Evolutionary conservation across 2,329 filamentous ascomycete genomes (phyloP).

Genomic region (Fusarium sp.): DNA sequence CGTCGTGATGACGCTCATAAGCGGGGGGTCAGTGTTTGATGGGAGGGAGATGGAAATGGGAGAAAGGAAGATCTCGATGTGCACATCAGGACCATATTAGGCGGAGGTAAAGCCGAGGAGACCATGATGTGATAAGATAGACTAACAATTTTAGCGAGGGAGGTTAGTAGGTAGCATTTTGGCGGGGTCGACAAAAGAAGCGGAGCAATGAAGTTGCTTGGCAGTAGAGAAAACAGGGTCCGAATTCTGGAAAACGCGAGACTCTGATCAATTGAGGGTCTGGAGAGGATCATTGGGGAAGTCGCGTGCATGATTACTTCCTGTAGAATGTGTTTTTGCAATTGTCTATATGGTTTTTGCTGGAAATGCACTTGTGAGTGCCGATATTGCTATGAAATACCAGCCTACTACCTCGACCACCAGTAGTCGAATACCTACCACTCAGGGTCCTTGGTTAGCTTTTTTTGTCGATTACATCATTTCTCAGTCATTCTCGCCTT

Average conservation of each 20-base stretch:
- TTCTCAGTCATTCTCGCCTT: constrained; percentile 19
- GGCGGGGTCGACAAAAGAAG: constrained; percentile 47
- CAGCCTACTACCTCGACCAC: not conserved
- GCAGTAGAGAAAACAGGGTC: constrained; percentile 22
- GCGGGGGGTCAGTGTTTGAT: constrained; percentile 25
- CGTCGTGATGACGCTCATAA: constrained; percentile 43
- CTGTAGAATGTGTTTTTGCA: too few species aligned
- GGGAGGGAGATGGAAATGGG: constrained; percentile 7
- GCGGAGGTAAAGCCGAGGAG: constrained; percentile 27
- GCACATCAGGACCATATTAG: constrained; percentile 33
- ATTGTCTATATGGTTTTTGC: too few species aligned
- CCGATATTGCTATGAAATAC: too few species aligned
- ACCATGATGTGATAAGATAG: constrained; percentile 38
- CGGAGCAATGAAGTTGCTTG: constrained; percentile 19
- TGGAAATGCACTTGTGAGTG: too few species aligned
- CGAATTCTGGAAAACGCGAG: constrained; percentile 1
- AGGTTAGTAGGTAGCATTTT: constrained; percentile 30
- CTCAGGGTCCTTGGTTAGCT: constrained; percentile 29
- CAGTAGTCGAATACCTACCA: not conserved
- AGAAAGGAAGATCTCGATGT: constrained; percentile 42
- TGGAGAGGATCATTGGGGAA: constrained; percentile 4
- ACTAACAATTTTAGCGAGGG: constrained; percentile 35
- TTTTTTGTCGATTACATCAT: constrained; percentile 46
- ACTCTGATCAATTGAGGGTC: constrained; percentile 26
- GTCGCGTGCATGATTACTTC: too few species aligned